Conservation (phyloP, 176 grass and related monocot species). For the Oryza meyeriana region DNA sequence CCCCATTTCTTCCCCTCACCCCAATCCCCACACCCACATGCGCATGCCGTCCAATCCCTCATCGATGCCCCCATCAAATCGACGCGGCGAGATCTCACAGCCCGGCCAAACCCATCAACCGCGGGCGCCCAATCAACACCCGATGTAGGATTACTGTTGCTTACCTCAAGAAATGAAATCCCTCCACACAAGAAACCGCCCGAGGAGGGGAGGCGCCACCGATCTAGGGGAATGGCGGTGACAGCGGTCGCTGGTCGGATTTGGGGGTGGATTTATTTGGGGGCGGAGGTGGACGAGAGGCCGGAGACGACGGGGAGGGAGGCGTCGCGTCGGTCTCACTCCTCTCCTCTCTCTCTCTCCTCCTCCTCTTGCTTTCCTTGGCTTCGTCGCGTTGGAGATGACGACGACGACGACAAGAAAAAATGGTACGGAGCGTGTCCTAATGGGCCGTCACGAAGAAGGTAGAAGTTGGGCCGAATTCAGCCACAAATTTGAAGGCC, state of each 20-base stretch:
- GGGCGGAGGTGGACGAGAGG: not conserved
- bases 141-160: not conserved
- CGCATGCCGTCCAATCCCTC: not conserved
- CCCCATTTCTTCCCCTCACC: not conserved
- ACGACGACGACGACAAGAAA: too few species aligned
- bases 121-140: not conserved
- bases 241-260: not conserved
- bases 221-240: not conserved
- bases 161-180: not conserved
- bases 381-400: not conserved
- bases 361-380: not conserved
- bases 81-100: not conserved
- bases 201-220: not conserved
- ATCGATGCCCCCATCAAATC: not conserved
- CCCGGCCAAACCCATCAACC: not conserved
- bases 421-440: too few species aligned
- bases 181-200: not conserved
- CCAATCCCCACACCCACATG: not conserved
- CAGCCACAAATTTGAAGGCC: too few species aligned
- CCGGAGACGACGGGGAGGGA: conserved; percentile 12
- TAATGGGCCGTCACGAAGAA: too few species aligned
- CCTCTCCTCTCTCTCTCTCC: not conserved
- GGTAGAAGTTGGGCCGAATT: too few species aligned
- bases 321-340: not conserved
- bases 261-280: conserved; percentile 15